Percentiles rank a stretch among this genome's conserved stretches.
These are phyloP conservation scores for Tricholomella constricta DNA, from an alignment of 768 basidiomycete genomes.

Conservation along the genomic window DNA sequence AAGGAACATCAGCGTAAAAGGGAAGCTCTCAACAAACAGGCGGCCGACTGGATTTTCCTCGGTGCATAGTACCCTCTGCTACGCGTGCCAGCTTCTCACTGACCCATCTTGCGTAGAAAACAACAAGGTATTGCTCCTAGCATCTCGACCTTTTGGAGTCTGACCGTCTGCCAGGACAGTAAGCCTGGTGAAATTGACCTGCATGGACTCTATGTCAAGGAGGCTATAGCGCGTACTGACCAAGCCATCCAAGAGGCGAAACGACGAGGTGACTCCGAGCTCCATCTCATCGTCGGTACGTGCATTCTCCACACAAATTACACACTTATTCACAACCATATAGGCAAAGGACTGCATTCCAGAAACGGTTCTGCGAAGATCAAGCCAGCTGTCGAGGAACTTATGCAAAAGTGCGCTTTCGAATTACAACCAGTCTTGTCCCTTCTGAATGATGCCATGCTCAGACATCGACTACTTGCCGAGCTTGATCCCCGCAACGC, in stretches of 20 bases:
- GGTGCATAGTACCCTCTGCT: conserved; percentile 42
- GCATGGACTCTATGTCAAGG: conserved; percentile 92
- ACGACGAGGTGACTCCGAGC: conserved; percentile 56
- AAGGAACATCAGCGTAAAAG: conserved; percentile 78
- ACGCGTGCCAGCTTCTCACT: conserved; percentile 5
- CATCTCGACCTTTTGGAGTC: not conserved
- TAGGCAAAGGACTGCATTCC: conserved; percentile 89
- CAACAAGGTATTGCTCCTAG: conserved; percentile 53
- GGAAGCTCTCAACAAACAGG: conserved; percentile 77
- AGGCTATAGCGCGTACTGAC: conserved; percentile 80
- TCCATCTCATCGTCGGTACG: conserved; percentile 86
- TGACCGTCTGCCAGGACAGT: conserved; percentile 49
- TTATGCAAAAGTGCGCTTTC: conserved; percentile 72
- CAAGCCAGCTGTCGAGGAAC: conserved; percentile 87
- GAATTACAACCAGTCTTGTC: not conserved
- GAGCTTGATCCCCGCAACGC: conserved; percentile 78
- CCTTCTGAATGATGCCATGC: not conserved
- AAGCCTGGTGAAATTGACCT: conserved; percentile 79
- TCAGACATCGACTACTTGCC: conserved; percentile 71
- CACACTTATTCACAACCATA: not conserved
- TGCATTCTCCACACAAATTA: conserved; percentile 11
- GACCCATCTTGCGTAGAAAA: conserved; percentile 52
- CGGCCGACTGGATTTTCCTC: conserved; percentile 85
- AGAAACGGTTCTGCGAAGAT: conserved; percentile 76
- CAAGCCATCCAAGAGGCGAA: conserved; percentile 68